phyloP scores from a whole-genome alignment of 179 eudicot genomes.

The Patellifolia procumbens region DNA sequence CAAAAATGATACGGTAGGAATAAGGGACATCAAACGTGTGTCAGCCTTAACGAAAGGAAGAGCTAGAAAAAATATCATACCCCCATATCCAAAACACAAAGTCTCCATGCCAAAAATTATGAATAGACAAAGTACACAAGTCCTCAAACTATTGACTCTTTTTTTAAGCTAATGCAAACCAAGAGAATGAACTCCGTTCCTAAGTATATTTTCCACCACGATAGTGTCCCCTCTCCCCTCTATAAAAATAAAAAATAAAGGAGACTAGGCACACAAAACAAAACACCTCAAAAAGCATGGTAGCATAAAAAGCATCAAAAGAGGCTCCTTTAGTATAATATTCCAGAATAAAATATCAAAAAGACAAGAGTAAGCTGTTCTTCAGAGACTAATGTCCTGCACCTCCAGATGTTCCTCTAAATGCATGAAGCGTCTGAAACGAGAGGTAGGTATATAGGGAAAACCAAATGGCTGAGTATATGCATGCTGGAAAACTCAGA shows the following conservation, averaged over 20 bases:
- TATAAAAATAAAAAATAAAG: too few relatives aligned
- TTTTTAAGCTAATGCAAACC: not conserved
- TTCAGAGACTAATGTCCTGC: conserved; percentile 1
- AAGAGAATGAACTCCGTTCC: not conserved
- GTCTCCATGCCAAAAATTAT: not conserved
- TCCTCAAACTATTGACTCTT: not conserved
- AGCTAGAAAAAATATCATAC: not conserved
- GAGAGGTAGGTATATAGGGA: not conserved
- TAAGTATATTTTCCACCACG: not conserved
- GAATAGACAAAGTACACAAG: not conserved
- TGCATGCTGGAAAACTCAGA: conserved; percentile 5
- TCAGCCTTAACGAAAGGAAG: not conserved
- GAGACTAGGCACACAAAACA: not conserved
- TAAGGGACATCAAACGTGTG: not conserved
- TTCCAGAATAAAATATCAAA: not conserved
- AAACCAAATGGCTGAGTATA: not conserved
- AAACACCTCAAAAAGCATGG: not conserved
- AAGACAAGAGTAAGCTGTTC: not conserved
- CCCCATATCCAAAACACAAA: too few relatives aligned
- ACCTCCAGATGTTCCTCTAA: not conserved
- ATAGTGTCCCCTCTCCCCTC: not conserved
- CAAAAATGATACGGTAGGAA: too few relatives aligned
- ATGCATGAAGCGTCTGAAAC: not conserved
- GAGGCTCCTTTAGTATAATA: not conserved
- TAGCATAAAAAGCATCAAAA: not conserved